These are phyloP conservation scores for Eucalyptus albens DNA, from an alignment of 345 rosid genomes.

Conservation along the genomic window DNA sequence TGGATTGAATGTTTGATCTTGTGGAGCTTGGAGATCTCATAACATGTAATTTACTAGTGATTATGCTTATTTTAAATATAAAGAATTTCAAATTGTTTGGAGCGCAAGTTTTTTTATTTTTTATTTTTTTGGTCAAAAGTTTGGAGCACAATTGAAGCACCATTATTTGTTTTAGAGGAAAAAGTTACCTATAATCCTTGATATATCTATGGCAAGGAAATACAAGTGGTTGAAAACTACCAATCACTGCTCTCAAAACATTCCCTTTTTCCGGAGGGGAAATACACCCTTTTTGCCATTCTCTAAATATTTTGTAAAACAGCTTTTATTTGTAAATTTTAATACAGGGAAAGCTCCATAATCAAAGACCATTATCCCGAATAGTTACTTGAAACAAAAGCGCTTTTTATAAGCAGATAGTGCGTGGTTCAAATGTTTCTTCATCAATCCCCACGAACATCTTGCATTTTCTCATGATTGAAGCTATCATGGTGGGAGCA, in stretches of 20 bases:
- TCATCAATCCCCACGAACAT: not conserved
- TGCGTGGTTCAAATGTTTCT: not conserved
- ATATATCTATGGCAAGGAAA: not conserved
- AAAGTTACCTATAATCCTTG: not conserved
- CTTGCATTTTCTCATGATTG: not conserved
- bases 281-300: not conserved
- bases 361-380: not conserved
- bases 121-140: not conserved
- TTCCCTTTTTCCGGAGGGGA: not conserved
- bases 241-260: not conserved
- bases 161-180: not conserved
- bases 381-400: not conserved
- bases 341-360: not conserved
- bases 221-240: not conserved
- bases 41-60: not conserved
- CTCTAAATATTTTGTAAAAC: not conserved
- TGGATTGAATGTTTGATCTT: not conserved
- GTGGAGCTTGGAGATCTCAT: not conserved
- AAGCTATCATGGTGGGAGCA: not conserved
- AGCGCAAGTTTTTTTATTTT: not conserved
- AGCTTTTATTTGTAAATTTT: not conserved
- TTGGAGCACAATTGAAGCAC: not conserved
- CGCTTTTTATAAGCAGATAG: not conserved
- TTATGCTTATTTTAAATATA: not conserved
- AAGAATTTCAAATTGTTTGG: not conserved